A percentile compares a stretch with the other conserved stretches of the same genome.
These are phyloP conservation scores for Meyerozyma smithsonii DNA, from an alignment of 1,139 yeast genomes.

Conservation along the genomic window DNA sequence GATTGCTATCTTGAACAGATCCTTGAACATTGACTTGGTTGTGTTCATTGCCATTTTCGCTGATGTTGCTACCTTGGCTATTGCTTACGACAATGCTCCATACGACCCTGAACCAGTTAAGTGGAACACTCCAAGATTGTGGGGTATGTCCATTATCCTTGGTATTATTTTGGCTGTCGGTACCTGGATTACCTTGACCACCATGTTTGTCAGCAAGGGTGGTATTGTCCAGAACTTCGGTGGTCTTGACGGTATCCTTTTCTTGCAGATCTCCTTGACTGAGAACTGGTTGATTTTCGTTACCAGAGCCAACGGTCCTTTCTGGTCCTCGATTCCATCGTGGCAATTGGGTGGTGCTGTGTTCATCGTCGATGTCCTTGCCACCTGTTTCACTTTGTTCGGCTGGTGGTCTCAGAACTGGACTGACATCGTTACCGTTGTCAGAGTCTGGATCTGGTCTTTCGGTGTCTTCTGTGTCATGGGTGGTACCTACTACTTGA, in stretches of 20 bases:
- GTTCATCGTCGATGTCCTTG: conserved; percentile 78
- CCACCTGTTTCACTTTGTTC: conserved; percentile 87
- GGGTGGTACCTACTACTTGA: conserved; percentile 95
- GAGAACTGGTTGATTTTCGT: conserved; percentile 96
- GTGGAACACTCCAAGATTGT: conserved; percentile 97
- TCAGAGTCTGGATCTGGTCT: conserved; percentile 91
- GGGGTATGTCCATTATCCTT: conserved; percentile 90
- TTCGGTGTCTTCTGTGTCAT: conserved; percentile 93
- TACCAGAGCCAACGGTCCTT: conserved; percentile 93
- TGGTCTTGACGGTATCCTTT: conserved; percentile 85
- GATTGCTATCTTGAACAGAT: conserved; percentile 86
- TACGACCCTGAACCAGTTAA: conserved; percentile 95
- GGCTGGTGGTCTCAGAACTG: conserved; percentile 99
- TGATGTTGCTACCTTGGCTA: conserved; percentile 91
- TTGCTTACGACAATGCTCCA: conserved; percentile 97
- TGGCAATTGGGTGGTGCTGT: conserved; percentile 96
- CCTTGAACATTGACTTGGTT: conserved; percentile 79
- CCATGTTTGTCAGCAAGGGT: conserved; percentile 78
- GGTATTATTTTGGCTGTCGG: conserved; percentile 82
- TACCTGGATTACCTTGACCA: conserved; percentile 88
- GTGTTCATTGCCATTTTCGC: conserved; percentile 94
- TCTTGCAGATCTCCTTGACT: conserved; percentile 88
- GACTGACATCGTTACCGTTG: conserved; percentile 93
- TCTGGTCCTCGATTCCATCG: conserved; percentile 90
- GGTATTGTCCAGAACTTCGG: conserved; percentile 95